Percentiles rank a stretch among this genome's conserved stretches.
phyloP scores from a whole-genome alignment of 768 basidiomycete species.

The Pulveroboletus sp. region DNA sequence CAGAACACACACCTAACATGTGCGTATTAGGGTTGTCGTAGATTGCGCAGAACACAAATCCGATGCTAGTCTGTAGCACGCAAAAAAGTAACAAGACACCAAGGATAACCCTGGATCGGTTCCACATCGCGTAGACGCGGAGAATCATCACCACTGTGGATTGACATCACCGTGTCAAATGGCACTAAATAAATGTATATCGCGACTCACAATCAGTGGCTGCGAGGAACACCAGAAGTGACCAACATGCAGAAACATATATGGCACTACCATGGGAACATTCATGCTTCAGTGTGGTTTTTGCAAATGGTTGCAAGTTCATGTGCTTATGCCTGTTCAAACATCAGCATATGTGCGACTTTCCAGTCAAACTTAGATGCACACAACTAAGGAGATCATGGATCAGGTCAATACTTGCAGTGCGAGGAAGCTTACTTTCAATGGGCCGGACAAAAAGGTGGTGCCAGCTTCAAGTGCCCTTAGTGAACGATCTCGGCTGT shows the following conservation, averaged over 20 bases:
- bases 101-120: background rate
- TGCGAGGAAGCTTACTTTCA: background rate
- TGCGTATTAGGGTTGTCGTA: background rate
- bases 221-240: background rate
- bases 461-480: background rate
- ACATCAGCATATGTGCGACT: background rate
- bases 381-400: too few relatives aligned
- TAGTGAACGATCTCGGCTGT: background rate
- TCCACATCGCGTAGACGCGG: background rate
- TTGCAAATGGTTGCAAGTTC: too few relatives aligned
- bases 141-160: constrained; percentile 3
- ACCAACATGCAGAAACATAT: too few relatives aligned
- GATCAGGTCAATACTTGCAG: too few relatives aligned
- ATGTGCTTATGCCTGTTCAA: too few relatives aligned
- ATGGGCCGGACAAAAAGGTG: background rate
- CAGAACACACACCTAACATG: background rate
- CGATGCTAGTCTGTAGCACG: background rate
- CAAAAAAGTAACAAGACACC: background rate
- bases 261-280: too few relatives aligned
- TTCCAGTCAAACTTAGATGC: background rate
- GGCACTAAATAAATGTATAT: too few relatives aligned
- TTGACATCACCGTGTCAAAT: background rate
- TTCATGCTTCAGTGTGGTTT: too few relatives aligned
- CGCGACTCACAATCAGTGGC: background rate
- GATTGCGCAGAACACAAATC: background rate